These are phyloP conservation scores for Colletotrichum simmondsii DNA, from an alignment of 2,329 filamentous ascomycete species.

Conservation along the genomic window DNA sequence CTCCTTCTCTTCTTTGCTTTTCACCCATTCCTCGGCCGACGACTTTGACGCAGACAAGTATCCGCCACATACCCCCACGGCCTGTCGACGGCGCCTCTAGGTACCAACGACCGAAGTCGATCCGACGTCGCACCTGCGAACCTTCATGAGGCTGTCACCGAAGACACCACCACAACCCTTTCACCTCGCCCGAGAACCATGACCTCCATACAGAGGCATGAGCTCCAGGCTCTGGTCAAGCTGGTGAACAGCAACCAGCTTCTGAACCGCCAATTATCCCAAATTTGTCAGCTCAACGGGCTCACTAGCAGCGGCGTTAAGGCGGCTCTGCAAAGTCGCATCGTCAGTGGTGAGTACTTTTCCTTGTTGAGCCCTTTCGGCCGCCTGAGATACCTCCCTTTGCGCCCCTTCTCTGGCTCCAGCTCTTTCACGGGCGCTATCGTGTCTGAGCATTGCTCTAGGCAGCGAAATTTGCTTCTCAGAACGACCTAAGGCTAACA, in stretches of 20 bases:
- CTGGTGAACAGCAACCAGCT: conserved; percentile 56
- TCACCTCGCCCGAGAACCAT: conserved; percentile 34
- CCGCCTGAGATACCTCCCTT: conserved; percentile 39
- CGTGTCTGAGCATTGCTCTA: background rate
- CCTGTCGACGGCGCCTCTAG: background rate
- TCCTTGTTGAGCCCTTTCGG: background rate
- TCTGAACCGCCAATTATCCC: conserved; percentile 75
- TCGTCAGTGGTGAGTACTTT: conserved; percentile 75
- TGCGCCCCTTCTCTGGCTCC: conserved; percentile 26
- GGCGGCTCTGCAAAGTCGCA: conserved; percentile 80
- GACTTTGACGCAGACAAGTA: background rate
- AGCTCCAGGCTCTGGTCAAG: conserved; percentile 57
- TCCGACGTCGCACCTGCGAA: conserved; percentile 28
- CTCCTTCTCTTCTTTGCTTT: conserved; percentile 6
- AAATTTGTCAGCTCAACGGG: conserved; percentile 79
- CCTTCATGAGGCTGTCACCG: conserved; percentile 35
- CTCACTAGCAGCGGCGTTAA: conserved; percentile 87
- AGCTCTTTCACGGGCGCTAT: conserved; percentile 18
- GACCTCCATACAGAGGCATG: conserved; percentile 47
- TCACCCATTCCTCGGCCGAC: background rate
- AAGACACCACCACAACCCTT: conserved; percentile 18
- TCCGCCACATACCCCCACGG: background rate
- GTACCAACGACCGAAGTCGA: conserved; percentile 7
- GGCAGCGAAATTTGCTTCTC: background rate
- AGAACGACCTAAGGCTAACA: conserved; percentile 12